Evolutionary conservation across 2,329 filamentous ascomycete species (phyloP).

Genomic region (Fonsecaea pugnacius): DNA sequence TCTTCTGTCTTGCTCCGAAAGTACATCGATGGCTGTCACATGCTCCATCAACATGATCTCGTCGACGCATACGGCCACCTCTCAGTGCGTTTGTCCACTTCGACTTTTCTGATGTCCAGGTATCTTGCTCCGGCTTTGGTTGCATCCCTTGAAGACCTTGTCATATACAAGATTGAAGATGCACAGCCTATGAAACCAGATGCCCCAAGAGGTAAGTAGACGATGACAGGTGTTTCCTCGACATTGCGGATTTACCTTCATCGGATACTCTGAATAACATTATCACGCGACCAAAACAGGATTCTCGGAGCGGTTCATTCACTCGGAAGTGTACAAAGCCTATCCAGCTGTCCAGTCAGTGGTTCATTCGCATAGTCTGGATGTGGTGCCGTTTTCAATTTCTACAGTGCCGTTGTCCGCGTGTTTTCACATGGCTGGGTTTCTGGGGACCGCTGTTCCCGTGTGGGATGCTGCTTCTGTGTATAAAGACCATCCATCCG

Average conservation of each 20-base stretch:
- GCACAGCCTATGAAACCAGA: constrained; percentile 8
- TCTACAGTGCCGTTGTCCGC: constrained; percentile 3
- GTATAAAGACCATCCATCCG: constrained; percentile 11
- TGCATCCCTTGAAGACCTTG: constrained; percentile 2
- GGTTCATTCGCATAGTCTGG: constrained; percentile 8
- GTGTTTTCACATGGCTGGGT: constrained; percentile 15
- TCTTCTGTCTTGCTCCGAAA: neutral
- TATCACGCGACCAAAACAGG: neutral
- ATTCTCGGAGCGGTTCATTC: constrained; percentile 16
- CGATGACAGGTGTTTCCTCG: neutral
- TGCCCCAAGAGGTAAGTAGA: constrained; percentile 11
- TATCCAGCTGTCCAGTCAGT: constrained; percentile 14
- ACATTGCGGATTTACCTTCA: too few relatives aligned
- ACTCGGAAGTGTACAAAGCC: constrained; percentile 15
- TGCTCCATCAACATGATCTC: constrained; percentile 12
- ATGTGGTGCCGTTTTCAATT: constrained; percentile 12
- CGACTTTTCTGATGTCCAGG: constrained; percentile 13
- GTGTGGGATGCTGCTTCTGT: constrained; percentile 14
- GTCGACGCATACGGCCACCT: constrained; percentile 15
- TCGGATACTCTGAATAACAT: neutral
- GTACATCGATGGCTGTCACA: constrained; percentile 14
- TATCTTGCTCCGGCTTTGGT: constrained; percentile 15
- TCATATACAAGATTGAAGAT: constrained; percentile 13
- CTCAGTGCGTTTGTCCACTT: constrained; percentile 3
- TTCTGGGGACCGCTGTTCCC: constrained; percentile 11